These are phyloP conservation scores for Camelina sativa DNA, from an alignment of 345 rosid species.

Conservation along the genomic window DNA sequence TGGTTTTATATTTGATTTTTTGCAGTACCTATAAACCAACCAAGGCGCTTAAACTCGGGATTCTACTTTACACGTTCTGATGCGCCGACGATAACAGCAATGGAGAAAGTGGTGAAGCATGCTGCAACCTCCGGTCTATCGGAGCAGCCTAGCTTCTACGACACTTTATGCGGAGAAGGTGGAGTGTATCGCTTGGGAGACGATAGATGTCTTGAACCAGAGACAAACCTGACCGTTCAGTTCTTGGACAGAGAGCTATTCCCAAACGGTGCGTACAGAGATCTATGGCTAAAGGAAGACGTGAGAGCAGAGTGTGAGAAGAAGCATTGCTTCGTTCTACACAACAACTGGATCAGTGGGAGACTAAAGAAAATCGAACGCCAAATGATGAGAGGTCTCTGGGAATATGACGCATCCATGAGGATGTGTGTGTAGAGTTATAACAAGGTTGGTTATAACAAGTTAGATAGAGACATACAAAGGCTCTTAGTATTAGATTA, in stretches of 20 bases:
- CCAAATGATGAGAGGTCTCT: slow-evolving; percentile 71
- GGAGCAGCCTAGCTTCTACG: slow-evolving; percentile 96
- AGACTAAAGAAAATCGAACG: slow-evolving; percentile 85
- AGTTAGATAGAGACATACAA: background rate
- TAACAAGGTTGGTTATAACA: background rate
- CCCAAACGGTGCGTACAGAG: slow-evolving; percentile 88
- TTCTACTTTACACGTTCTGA: slow-evolving; percentile 76
- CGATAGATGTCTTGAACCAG: slow-evolving; percentile 67
- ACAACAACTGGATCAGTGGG: slow-evolving; percentile 85
- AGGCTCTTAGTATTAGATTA: slow-evolving; percentile 25
- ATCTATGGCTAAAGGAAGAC: slow-evolving; percentile 67
- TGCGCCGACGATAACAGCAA: slow-evolving; percentile 64
- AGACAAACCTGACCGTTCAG: slow-evolving; percentile 65
- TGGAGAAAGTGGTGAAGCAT: slow-evolving; percentile 91
- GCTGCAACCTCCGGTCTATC: slow-evolving; percentile 77
- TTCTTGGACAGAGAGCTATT: slow-evolving; percentile 84
- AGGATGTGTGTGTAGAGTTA: slow-evolving; percentile 66
- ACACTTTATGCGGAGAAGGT: slow-evolving; percentile 82
- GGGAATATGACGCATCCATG: slow-evolving; percentile 73
- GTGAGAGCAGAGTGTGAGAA: slow-evolving; percentile 63
- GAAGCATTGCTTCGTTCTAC: slow-evolving; percentile 71
- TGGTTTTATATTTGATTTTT: background rate
- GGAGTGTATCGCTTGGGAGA: slow-evolving; percentile 65
- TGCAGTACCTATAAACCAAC: slow-evolving; percentile 82
- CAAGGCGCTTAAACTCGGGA: slow-evolving; percentile 90